phyloP scores from a whole-genome alignment of 441 rosid species.

The Adansonia gregorii region DNA sequence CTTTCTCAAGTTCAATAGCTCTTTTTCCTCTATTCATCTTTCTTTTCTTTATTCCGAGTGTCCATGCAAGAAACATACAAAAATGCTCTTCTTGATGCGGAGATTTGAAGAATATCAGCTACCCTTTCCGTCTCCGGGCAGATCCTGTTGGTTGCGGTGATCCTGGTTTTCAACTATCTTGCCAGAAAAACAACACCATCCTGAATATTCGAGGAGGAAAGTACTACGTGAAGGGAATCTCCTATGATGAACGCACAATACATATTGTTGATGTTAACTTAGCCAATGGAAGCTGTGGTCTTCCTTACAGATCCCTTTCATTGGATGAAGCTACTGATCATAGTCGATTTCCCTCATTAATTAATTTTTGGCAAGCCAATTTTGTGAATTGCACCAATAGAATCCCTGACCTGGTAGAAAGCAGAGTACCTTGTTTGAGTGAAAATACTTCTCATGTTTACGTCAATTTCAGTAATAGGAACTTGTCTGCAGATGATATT shows the following conservation, averaged over 20 bases:
- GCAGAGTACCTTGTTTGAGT: constrained; percentile 39
- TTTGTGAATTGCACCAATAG: constrained; percentile 36
- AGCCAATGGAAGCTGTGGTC: constrained; percentile 34
- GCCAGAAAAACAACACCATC: not conserved
- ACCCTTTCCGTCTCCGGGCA: constrained; percentile 11
- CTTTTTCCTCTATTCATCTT: not conserved
- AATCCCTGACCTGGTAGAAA: constrained; percentile 31
- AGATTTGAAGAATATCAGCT: constrained; percentile 14
- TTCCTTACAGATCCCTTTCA: constrained; percentile 25
- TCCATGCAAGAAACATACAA: not conserved
- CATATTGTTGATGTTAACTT: constrained; percentile 42
- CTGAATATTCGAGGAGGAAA: not conserved
- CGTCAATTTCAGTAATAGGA: constrained; percentile 22
- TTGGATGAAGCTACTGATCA: not conserved
- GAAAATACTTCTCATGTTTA: constrained; percentile 34
- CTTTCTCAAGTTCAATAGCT: not conserved
- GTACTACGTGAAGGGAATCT: constrained; percentile 27
- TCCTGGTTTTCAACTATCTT: constrained; percentile 1
- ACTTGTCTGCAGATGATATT: not conserved
- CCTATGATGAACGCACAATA: constrained; percentile 24
- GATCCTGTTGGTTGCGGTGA: constrained; percentile 6
- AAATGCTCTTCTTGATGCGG: constrained; percentile 16
- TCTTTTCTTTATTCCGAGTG: constrained; percentile 1
- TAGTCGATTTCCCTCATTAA: not conserved
- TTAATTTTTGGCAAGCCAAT: constrained; percentile 8